These are phyloP conservation scores for Geotrichum cucujoidarum DNA, from an alignment of 1,139 yeast species.

Conservation along the genomic window DNA sequence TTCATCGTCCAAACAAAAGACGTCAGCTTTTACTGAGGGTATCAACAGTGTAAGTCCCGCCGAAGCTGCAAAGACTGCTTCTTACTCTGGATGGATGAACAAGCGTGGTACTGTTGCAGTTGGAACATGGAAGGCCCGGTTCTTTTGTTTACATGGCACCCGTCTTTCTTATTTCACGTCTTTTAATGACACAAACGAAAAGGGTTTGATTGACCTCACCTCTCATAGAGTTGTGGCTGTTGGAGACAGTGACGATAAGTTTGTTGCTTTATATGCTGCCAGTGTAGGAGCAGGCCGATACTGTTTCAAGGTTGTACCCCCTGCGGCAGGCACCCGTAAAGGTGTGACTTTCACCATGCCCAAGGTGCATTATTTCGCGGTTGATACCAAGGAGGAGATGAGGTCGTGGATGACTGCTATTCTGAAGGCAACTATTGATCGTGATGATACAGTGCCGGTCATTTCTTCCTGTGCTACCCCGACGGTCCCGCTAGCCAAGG, in stretches of 20 bases:
- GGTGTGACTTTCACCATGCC: slow-evolving; percentile 96
- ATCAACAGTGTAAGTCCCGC: slow-evolving; percentile 70
- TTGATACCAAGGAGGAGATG: slow-evolving; percentile 86
- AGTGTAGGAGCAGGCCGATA: slow-evolving; percentile 91
- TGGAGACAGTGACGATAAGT: slow-evolving; percentile 61
- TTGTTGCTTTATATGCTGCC: slow-evolving; percentile 83
- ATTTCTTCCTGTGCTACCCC: slow-evolving; percentile 95
- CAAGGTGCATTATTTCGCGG: slow-evolving; percentile 92
- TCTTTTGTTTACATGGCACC: slow-evolving; percentile 87
- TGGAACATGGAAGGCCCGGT: slow-evolving; percentile 87
- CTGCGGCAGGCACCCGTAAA: slow-evolving; percentile 93
- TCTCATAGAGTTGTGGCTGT: slow-evolving; percentile 87
- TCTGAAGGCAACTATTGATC: slow-evolving; percentile 92
- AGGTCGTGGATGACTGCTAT: slow-evolving; percentile 92
- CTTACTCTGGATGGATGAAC: slow-evolving; percentile 90
- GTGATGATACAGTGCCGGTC: slow-evolving; percentile 91
- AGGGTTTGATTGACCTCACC: slow-evolving; percentile 91
- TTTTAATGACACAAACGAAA: slow-evolving; percentile 76
- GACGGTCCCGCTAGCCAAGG: slow-evolving; percentile 78
- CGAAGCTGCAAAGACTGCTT: slow-evolving; percentile 72
- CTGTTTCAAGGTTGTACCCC: slow-evolving; percentile 93
- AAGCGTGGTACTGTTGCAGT: slow-evolving; percentile 82
- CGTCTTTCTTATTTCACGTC: slow-evolving; percentile 81
- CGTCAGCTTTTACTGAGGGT: slow-evolving; percentile 96
- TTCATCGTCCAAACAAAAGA: slow-evolving; percentile 41